Base-by-base conservation (phyloP, 1,284 basidiomycete genomes). In the Heterobasidion irregulare region DNA sequence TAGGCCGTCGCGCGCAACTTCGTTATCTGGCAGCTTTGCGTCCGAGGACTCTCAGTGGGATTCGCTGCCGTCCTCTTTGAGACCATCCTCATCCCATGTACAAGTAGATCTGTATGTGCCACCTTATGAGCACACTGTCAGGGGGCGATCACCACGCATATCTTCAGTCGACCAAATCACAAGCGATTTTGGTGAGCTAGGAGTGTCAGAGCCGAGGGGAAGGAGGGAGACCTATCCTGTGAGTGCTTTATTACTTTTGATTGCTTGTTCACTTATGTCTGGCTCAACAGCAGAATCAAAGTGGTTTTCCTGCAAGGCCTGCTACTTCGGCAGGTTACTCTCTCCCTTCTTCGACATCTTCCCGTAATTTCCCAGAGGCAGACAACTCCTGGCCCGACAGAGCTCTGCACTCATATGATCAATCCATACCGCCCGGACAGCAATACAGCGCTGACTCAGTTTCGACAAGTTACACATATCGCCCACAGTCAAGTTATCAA, bases 91-190 rank as follows among this genome's bases (percentile, higher is more conserved):
- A 60, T 83, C 85, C 12, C 66, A 79, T 36, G 77, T 79, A 2
- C 74, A 78, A 53, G 70, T 85, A 2, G 82, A 88, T 62, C 72
- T 91, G n/a, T 92, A 92, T 65, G 79, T 79, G 38, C 80, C 89
- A 0, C 79, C 84, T 0, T 92, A 92, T 62, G 86, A 76, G 32
- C 61, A 58, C 47, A 58, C 50, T 35, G 50, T 55, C n/a, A 59
- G 56, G 80, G 63, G 68, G 70, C 58, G 64, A 70, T 58, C 69
- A 64, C 65, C 61, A 26, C 53, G 64, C 26, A 53, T 63, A 47
- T 68, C 75, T 18, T 68, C 74, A 10, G 63, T 84, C 32, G 80
- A 87, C 59, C 71, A 74, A 47, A 56, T 89, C 9, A 67, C 77
- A 13, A 79, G 77, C 56, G 83, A 84, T 49, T 85, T 91, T 59